Conservation (phyloP, 2,329 filamentous ascomycete genomes). For the Cytospora mali region DNA sequence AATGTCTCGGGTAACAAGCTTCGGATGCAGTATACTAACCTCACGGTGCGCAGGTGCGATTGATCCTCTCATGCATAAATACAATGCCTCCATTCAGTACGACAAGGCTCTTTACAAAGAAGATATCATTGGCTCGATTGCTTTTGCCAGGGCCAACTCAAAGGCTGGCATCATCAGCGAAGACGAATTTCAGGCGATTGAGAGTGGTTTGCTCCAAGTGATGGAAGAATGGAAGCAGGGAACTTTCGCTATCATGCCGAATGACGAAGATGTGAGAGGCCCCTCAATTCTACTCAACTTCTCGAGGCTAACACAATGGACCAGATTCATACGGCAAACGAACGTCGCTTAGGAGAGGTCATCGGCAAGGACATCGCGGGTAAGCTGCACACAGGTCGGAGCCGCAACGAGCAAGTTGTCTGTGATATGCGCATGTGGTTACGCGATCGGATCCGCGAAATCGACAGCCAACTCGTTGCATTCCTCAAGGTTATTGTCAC, state of each 20-base stretch:
- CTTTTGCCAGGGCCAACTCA: constrained; percentile 78
- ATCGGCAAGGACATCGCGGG: constrained; percentile 84
- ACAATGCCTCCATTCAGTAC: constrained; percentile 80
- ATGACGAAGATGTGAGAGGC: constrained; percentile 62
- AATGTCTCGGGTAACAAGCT: constrained; percentile 24
- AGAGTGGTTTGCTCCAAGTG: constrained; percentile 66
- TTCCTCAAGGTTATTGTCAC: constrained; percentile 70
- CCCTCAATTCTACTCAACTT: too few relatives aligned
- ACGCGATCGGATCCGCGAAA: constrained; percentile 69
- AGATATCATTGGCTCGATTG: constrained; percentile 79
- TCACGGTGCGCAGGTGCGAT: constrained; percentile 60
- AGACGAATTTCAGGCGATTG: constrained; percentile 74
- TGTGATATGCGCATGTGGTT: constrained; percentile 92
- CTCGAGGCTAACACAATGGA: too few relatives aligned
- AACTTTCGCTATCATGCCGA: constrained; percentile 54
- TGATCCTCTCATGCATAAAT: constrained; percentile 83
- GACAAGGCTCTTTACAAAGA: constrained; percentile 78
- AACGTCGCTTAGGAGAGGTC: constrained; percentile 76
- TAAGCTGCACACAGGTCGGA: constrained; percentile 87
- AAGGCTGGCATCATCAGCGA: constrained; percentile 73
- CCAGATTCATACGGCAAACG: constrained; percentile 72
- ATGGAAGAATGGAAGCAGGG: constrained; percentile 55
- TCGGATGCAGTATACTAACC: constrained; percentile 30
- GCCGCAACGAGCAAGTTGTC: constrained; percentile 87
- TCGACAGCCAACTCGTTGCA: constrained; percentile 69